Evolutionary conservation across 805 yeast genomes (phyloP).

Genomic region (Citeromyces matritensis): DNA sequence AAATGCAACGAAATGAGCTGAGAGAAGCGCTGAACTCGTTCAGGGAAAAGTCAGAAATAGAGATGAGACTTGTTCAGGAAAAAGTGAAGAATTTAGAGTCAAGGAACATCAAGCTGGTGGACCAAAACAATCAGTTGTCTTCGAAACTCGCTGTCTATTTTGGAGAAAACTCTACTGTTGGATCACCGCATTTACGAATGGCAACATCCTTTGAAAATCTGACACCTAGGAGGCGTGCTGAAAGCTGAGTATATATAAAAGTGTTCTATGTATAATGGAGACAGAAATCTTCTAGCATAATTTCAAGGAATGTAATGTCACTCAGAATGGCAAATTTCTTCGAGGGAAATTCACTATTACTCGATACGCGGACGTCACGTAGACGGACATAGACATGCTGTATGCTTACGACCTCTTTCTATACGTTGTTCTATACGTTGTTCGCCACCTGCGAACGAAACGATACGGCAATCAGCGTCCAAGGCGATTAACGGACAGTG

Average conservation of each 20-base stretch:
- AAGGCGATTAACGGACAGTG: too few relatives aligned
- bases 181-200: slow-evolving; percentile 6
- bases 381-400: too few relatives aligned
- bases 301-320: not conserved
- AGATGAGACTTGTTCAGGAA: slow-evolving; percentile 10
- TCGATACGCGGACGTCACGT: not conserved
- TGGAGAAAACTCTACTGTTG: slow-evolving; percentile 1
- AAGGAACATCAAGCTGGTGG: slow-evolving; percentile 7
- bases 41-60: slow-evolving; percentile 12
- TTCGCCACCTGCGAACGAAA: too few relatives aligned
- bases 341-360: not conserved
- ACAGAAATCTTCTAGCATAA: not conserved
- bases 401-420: too few relatives aligned
- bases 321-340: not conserved
- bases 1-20: slow-evolving; percentile 14
- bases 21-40: slow-evolving; percentile 14
- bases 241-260: too few relatives aligned
- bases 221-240: not conserved
- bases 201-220: slow-evolving; percentile 7
- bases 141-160: slow-evolving; percentile 4
- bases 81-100: slow-evolving; percentile 9
- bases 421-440: not conserved
- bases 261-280: too few relatives aligned
- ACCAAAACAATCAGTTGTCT: slow-evolving; percentile 4
- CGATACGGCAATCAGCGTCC: too few relatives aligned